Conservation (phyloP, 2,329 filamentous ascomycete genomes). For the Amphichorda felina region DNA sequence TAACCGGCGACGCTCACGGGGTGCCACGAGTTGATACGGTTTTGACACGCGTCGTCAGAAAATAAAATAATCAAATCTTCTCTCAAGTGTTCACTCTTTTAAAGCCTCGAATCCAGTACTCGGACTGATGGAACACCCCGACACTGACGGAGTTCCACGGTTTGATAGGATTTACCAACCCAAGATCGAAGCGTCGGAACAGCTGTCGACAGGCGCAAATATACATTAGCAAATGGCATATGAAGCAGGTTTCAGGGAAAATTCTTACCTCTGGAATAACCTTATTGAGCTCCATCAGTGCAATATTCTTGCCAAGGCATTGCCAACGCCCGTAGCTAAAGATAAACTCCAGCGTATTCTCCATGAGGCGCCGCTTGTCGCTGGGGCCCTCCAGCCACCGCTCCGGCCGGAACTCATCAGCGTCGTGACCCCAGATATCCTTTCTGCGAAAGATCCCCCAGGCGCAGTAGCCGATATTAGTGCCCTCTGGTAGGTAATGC, state of each 20-base stretch:
- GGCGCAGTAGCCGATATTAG: conserved; percentile 28
- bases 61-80: too few relatives aligned
- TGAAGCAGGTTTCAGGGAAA: background rate
- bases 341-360: conserved; percentile 25
- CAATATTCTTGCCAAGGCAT: conserved; percentile 32
- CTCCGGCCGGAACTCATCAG: conserved; percentile 31
- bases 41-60: too few relatives aligned
- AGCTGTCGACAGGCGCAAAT: too few relatives aligned
- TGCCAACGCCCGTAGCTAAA: conserved; percentile 29
- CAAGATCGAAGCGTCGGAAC: too few relatives aligned
- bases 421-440: conserved; percentile 24
- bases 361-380: conserved; percentile 20
- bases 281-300: conserved; percentile 30
- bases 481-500: conserved; percentile 30
- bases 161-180: too few relatives aligned
- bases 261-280: conserved; percentile 25
- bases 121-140: too few relatives aligned
- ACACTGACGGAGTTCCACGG: too few relatives aligned
- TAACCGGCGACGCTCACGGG: too few relatives aligned
- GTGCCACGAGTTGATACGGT: too few relatives aligned
- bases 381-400: conserved; percentile 31
- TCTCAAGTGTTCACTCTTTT: too few relatives aligned
- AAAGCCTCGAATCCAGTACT: too few relatives aligned
- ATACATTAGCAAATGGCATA: too few relatives aligned
- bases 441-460: conserved; percentile 26